Percentiles rank a stretch among this genome's conserved stretches.
These are phyloP conservation scores for Asterionellopsis glacialis DNA, from an alignment of 108 stramenopile genomes.

Conservation along the genomic window DNA sequence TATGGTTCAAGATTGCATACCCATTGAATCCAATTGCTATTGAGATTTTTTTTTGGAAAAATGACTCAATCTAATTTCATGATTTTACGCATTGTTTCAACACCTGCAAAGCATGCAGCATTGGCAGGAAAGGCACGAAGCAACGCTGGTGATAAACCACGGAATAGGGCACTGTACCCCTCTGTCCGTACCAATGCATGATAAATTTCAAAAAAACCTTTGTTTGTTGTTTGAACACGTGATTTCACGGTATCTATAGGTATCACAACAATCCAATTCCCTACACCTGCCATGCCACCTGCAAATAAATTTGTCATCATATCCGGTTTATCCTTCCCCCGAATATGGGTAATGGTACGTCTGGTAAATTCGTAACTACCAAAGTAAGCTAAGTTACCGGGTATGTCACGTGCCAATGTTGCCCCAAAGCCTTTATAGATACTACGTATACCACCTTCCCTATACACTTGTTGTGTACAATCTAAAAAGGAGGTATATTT, in stretches of 20 bases:
- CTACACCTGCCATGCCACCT: slow-evolving; percentile 86
- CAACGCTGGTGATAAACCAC: slow-evolving; percentile 80
- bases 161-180: slow-evolving; percentile 74
- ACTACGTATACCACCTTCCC: slow-evolving; percentile 68
- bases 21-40: too few relatives aligned
- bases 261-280: slow-evolving; percentile 82
- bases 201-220: slow-evolving; percentile 73
- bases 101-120: slow-evolving; percentile 89
- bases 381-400: slow-evolving; percentile 86
- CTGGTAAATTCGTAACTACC: slow-evolving; percentile 78
- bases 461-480: slow-evolving; percentile 52
- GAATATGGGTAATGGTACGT: slow-evolving; percentile 26
- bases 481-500: slow-evolving; percentile 74
- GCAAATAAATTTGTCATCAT: slow-evolving; percentile 62
- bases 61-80: not conserved
- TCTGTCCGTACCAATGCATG: slow-evolving; percentile 71
- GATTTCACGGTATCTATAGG: slow-evolving; percentile 87
- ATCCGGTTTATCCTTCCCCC: slow-evolving; percentile 35
- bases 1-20: too few relatives aligned
- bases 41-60: too few relatives aligned
- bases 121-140: slow-evolving; percentile 93
- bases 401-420: slow-evolving; percentile 83
- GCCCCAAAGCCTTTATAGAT: slow-evolving; percentile 75
- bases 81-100: slow-evolving; percentile 41
- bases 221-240: slow-evolving; percentile 75